Evolutionary conservation across 305 asterid species (phyloP).

Genomic region (Solanum hybrid): DNA sequence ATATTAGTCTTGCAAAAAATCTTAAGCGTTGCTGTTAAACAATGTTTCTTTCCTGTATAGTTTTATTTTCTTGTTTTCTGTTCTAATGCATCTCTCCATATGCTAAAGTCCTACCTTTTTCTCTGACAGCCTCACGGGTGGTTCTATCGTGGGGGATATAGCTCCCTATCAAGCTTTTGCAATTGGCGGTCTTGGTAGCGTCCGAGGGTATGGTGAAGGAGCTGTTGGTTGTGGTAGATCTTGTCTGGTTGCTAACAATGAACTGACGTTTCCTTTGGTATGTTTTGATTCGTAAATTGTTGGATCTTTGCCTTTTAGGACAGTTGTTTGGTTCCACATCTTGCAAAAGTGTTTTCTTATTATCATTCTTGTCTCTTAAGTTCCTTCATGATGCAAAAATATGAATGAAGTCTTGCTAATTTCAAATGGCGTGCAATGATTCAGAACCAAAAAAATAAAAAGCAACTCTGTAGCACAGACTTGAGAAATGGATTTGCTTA

Average conservation of each 20-base stretch:
- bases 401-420: background rate
- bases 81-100: constrained; percentile 1
- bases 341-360: background rate
- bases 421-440: background rate
- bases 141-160: constrained; percentile 87
- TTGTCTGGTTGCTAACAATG: constrained; percentile 74
- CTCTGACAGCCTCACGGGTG: constrained; percentile 75
- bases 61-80: background rate
- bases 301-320: background rate
- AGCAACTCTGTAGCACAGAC: background rate
- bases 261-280: constrained; percentile 83
- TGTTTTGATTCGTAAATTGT: constrained; percentile 5
- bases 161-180: constrained; percentile 99
- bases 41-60: background rate
- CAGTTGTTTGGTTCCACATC: background rate
- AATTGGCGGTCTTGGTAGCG: constrained; percentile 83
- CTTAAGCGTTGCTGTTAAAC: background rate
- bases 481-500: background rate
- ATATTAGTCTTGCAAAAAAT: background rate
- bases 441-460: background rate
- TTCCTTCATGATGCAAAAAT: background rate
- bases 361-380: background rate
- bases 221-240: constrained; percentile 91
- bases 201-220: constrained; percentile 95
- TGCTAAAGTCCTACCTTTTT: background rate